Base-by-base conservation (phyloP, 1,284 basidiomycete genomes). In the Ustanciosporium gigantosporum region DNA sequence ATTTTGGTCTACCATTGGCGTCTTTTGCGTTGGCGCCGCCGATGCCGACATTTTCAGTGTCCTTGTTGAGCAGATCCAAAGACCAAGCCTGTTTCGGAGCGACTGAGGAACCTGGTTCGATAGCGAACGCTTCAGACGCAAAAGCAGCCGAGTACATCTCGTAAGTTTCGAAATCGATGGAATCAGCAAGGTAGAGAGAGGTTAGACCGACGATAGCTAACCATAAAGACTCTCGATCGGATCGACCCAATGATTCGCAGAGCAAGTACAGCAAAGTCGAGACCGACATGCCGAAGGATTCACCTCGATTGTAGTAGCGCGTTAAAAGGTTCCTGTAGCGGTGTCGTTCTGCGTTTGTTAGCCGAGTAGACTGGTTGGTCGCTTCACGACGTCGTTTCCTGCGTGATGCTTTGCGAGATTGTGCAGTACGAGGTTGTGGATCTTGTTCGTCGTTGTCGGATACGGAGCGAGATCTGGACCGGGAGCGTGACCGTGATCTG, bases 181-280 rank as follows among this genome's bases (percentile, higher is more conserved):
- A 86, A 36, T 89, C 86, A 14, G 89, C 85, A 24, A 85, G 84
- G 79, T 96, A 98, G 81, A 98, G 95, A 73, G 87, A 87, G 9
- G 95, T 97, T 19, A 97, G 83, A 17, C 91, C 92, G 36, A 98
- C 83, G 52, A 98, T 92, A 15, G 93, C 91, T 36, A 94, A 83
- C 90, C 89, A 91, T 74, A 99, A 82, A 5, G 91, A 83, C 77
- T 97, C 92, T 73, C 92, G 91, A 77, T 96, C 93, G 11, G 88
- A 88, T 21, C 93, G 85, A 70, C 94, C 91, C 13, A 96, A 83
- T 11, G 87, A 83, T 5, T 88, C 91, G 13, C 92, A 90, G 4
- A 99, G 85, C 48, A 92, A 83, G 74, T 95, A 98, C 42, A 97
- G 85, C 27, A 89, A 89, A 15, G 87, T 88, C 2, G 92, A 87